Evolutionary conservation across 2,329 filamentous ascomycete genomes (phyloP).

Genomic region (Whalleya microplaca): DNA sequence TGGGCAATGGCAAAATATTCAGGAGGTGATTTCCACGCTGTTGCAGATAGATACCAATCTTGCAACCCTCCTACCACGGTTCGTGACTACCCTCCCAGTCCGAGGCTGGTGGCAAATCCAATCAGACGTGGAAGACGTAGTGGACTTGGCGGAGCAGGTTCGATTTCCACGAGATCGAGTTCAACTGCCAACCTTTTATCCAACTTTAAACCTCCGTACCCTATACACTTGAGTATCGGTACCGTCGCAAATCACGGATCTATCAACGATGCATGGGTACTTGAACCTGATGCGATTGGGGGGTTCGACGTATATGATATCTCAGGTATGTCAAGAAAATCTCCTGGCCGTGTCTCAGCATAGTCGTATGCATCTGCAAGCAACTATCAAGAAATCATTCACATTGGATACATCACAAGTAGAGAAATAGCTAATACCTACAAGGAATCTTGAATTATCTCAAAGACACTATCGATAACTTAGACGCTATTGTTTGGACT

Average conservation of each 20-base stretch:
- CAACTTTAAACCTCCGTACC: neutral
- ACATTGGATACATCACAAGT: too few relatives aligned
- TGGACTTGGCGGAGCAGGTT: too few relatives aligned
- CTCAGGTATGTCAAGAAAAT: neutral
- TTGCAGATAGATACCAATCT: neutral
- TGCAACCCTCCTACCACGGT: neutral
- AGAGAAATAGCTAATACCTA: too few relatives aligned
- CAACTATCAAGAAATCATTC: too few relatives aligned
- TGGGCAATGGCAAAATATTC: neutral
- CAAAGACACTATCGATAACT: neutral
- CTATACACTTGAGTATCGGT: neutral
- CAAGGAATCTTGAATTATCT: neutral
- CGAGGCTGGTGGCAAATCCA: neutral
- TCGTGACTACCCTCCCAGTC: neutral
- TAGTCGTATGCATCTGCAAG: too few relatives aligned
- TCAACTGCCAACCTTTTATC: neutral
- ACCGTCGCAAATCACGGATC: neutral
- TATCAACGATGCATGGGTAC: neutral
- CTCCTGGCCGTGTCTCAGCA: neutral
- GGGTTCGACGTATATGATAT: slow-evolving; percentile 1
- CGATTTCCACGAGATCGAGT: neutral
- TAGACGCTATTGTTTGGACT: neutral
- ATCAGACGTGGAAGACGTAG: too few relatives aligned
- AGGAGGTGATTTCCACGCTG: neutral
- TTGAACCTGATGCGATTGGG: neutral